Conservation (phyloP, 1,284 basidiomycete species). For the Cystobasidium slooffiae region DNA sequence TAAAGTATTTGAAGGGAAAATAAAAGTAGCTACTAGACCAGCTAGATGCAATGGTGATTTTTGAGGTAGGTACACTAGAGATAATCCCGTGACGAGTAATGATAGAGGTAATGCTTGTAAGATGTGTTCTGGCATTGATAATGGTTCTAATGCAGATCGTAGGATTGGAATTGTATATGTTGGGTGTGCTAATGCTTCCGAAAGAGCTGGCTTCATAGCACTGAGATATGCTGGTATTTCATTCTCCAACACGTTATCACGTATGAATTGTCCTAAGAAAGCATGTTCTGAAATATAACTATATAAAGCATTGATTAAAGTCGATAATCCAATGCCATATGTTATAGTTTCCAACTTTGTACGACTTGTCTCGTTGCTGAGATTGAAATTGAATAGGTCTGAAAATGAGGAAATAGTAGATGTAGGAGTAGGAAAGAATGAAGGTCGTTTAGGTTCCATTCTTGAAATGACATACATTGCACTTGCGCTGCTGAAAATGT, state of each 20-base stretch:
- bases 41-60: slow-evolving; percentile 28
- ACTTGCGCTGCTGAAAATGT: slow-evolving; percentile 23
- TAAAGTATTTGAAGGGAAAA: slow-evolving; percentile 39
- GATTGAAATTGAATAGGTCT: slow-evolving; percentile 4
- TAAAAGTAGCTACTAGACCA: slow-evolving; percentile 29
- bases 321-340: slow-evolving; percentile 36
- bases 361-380: background rate
- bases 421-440: slow-evolving; percentile 26
- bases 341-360: slow-evolving; percentile 30
- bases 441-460: slow-evolving; percentile 33
- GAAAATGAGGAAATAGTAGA: slow-evolving; percentile 1
- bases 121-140: slow-evolving; percentile 48
- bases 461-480: slow-evolving; percentile 31
- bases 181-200: slow-evolving; percentile 46
- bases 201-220: slow-evolving; percentile 29
- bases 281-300: slow-evolving; percentile 34
- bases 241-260: slow-evolving; percentile 32
- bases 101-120: slow-evolving; percentile 45
- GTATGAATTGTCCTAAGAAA: slow-evolving; percentile 26
- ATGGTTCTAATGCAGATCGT: slow-evolving; percentile 40
- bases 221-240: slow-evolving; percentile 37
- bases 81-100: slow-evolving; percentile 31
- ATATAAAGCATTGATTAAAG: slow-evolving; percentile 35
- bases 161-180: slow-evolving; percentile 48
- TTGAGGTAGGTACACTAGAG: slow-evolving; percentile 33